phyloP scores from a whole-genome alignment of 768 basidiomycete genomes.

The Boletus subcaerulescens region DNA sequence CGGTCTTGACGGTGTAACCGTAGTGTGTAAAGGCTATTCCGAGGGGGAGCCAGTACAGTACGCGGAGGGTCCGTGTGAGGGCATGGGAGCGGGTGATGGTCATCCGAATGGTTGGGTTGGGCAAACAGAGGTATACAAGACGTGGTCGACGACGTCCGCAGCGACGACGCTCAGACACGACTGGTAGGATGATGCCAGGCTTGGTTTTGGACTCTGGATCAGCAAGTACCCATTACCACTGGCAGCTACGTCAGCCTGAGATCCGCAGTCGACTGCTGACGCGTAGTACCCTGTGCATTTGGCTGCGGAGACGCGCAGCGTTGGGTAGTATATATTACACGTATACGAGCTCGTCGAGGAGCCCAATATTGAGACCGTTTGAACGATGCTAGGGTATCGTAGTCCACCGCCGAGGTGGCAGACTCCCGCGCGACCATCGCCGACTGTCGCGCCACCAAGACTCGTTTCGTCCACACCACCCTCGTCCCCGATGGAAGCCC shows the following conservation, averaged over 20 bases:
- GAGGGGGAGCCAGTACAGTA: constrained; percentile 60
- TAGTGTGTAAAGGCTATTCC: constrained; percentile 47
- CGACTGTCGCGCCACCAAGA: no score
- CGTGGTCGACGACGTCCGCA: no score
- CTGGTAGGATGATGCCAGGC: no score
- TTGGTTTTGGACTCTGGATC: no score
- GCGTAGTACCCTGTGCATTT: not conserved
- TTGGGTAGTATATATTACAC: not conserved
- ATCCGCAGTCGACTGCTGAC: not conserved
- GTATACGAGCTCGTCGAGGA: not conserved
- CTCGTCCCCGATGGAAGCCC: constrained; percentile 61
- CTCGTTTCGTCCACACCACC: not conserved
- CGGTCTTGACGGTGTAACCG: constrained; percentile 49
- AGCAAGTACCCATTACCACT: no score
- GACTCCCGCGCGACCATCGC: no score
- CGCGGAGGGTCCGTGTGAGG: constrained; percentile 8
- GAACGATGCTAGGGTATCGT: no score
- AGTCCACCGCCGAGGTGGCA: no score
- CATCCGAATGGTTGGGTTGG: no score
- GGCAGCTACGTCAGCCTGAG: not conserved
- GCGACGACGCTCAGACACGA: no score
- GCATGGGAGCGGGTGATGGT: not conserved
- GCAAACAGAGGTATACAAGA: not conserved
- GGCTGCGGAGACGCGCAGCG: constrained; percentile 1
- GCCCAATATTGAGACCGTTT: no score